Evolutionary conservation across 2,329 filamentous ascomycete species (phyloP).

Genomic region (Fusarium subtropicale): DNA sequence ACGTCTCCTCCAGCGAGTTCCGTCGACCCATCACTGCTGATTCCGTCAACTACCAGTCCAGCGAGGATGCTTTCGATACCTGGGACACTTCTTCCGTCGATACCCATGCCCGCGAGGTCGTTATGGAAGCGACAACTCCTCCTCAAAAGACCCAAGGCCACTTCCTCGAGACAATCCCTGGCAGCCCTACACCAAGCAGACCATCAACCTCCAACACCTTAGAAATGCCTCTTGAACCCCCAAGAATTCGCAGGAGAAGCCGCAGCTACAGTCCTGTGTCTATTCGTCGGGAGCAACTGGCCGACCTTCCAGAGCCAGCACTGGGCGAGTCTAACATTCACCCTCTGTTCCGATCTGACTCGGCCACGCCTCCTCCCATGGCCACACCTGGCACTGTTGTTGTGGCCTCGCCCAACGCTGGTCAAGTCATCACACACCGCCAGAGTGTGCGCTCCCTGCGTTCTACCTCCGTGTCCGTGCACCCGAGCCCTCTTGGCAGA

Average conservation of each 20-base stretch:
- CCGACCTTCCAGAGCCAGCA: slow-evolving; percentile 63
- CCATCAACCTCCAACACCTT: slow-evolving; percentile 69
- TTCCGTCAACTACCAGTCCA: slow-evolving; percentile 54
- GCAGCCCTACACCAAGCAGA: slow-evolving; percentile 71
- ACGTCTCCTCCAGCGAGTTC: slow-evolving; percentile 60
- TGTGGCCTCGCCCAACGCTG: slow-evolving; percentile 75
- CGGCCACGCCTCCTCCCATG: slow-evolving; percentile 72
- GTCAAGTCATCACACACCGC: slow-evolving; percentile 69
- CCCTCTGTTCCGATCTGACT: slow-evolving; percentile 80
- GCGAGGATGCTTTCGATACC: slow-evolving; percentile 76
- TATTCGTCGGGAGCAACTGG: slow-evolving; percentile 50
- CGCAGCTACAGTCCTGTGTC: slow-evolving; percentile 64
- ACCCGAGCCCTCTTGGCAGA: slow-evolving; percentile 61
- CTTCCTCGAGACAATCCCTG: slow-evolving; percentile 77
- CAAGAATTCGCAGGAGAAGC: slow-evolving; percentile 58
- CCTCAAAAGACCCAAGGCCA: slow-evolving; percentile 59
- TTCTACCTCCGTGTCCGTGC: slow-evolving; percentile 64
- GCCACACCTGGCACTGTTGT: slow-evolving; percentile 78
- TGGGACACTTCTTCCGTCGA: slow-evolving; percentile 81
- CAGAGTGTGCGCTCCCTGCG: slow-evolving; percentile 65
- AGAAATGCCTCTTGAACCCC: slow-evolving; percentile 67
- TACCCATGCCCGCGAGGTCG: slow-evolving; percentile 68
- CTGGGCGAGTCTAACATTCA: slow-evolving; percentile 77
- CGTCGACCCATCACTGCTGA: slow-evolving; percentile 62
- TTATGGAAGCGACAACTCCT: slow-evolving; percentile 62